These are phyloP conservation scores for Cynanchum wilfordii DNA, from an alignment of 257 asterid genomes.

Conservation along the genomic window DNA sequence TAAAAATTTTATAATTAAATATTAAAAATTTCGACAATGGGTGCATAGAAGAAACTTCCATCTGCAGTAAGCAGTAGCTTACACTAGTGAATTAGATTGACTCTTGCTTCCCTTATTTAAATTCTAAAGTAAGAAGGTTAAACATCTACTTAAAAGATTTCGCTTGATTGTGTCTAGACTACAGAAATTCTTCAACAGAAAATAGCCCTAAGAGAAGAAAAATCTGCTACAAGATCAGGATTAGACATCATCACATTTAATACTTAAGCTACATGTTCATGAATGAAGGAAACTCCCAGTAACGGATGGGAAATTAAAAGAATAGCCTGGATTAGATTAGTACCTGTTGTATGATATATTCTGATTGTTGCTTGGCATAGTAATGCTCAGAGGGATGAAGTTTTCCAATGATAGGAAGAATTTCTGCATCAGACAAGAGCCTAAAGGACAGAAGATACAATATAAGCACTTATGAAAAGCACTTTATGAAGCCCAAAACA, in stretches of 20 bases:
- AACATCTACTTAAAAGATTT: neutral
- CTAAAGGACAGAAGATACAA: constrained; percentile 34
- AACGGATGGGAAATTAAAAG: neutral
- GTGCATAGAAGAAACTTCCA: neutral
- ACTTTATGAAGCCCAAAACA: constrained; percentile 4
- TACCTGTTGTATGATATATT: constrained; percentile 90
- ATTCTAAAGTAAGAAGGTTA: neutral
- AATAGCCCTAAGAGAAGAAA: neutral
- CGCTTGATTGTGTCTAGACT: neutral
- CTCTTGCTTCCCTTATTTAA: neutral
- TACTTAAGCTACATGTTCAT: neutral
- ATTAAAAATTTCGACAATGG: neutral
- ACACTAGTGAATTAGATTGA: neutral
- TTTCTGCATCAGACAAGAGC: constrained; percentile 64
- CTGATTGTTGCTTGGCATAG: constrained; percentile 87
- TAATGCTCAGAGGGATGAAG: constrained; percentile 86
- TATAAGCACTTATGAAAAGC: constrained; percentile 8
- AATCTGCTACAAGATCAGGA: neutral
- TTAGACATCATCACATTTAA: neutral
- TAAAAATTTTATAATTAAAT: no score
- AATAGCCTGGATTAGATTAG: neutral
- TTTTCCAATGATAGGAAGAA: constrained; percentile 75
- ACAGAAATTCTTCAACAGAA: neutral
- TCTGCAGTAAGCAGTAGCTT: neutral
- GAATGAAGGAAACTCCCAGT: neutral